These are phyloP conservation scores for Candida glucosophila DNA, from an alignment of 1,139 yeast species.

Conservation along the genomic window DNA sequence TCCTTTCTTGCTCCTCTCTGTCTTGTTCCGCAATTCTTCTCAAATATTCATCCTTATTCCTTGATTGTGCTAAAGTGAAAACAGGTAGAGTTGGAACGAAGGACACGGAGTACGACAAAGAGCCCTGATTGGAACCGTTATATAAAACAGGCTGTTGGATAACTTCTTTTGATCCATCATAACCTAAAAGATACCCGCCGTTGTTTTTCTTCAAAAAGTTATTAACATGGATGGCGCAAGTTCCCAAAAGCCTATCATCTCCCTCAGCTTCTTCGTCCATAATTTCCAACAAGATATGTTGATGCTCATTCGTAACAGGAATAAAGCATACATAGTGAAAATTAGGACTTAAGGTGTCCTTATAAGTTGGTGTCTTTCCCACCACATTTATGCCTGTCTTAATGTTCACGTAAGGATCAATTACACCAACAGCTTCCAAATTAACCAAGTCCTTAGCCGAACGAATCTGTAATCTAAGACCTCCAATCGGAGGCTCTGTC, in stretches of 20 bases:
- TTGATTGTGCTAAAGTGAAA: constrained; percentile 47
- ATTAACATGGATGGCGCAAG: constrained; percentile 41
- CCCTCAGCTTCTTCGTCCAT: constrained; percentile 60
- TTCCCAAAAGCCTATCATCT: constrained; percentile 58
- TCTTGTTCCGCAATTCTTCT: constrained; percentile 19
- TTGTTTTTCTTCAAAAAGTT: constrained; percentile 41
- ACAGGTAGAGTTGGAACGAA: constrained; percentile 60
- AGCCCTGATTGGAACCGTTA: constrained; percentile 40
- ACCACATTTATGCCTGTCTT: constrained; percentile 48
- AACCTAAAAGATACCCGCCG: constrained; percentile 38
- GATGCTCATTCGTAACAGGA: constrained; percentile 56
- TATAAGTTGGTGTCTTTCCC: constrained; percentile 47
- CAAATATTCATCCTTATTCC: constrained; percentile 26
- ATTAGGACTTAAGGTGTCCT: constrained; percentile 47
- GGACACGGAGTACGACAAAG: constrained; percentile 47
- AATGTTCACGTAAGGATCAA: constrained; percentile 65
- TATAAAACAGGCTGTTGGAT: constrained; percentile 38
- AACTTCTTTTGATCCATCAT: constrained; percentile 42
- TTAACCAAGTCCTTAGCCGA: constrained; percentile 49
- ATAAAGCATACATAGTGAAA: constrained; percentile 53
- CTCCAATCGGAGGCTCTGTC: constrained; percentile 56
- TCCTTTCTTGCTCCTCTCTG: constrained; percentile 27
- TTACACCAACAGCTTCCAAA: constrained; percentile 56
- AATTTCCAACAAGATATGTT: constrained; percentile 47
- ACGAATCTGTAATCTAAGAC: constrained; percentile 50